Percentiles rank a stretch among this genome's conserved stretches.
Evolutionary conservation across 2,329 filamentous ascomycete genomes (phyloP).

Genomic region (Tolypocladium inflatum): DNA sequence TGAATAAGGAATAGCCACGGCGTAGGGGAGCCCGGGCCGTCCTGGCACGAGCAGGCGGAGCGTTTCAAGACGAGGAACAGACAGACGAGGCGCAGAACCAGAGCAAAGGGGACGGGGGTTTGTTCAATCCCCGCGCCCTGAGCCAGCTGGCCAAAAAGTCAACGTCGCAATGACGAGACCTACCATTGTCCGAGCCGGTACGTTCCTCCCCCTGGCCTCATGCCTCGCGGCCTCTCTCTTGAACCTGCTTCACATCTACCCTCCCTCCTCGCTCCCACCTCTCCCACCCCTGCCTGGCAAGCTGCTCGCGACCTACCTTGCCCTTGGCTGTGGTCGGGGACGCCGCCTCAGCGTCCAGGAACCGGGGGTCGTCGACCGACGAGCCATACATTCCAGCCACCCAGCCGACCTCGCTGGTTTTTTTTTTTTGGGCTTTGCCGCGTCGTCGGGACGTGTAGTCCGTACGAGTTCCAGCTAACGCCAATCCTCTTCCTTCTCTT

Average conservation of each 20-base stretch:
- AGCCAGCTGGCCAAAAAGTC: neutral
- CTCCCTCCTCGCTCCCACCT: neutral
- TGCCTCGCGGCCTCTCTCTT: constrained; percentile 9
- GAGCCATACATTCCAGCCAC: neutral
- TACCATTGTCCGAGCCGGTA: constrained; percentile 52
- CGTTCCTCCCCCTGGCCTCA: constrained; percentile 19
- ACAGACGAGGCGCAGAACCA: neutral
- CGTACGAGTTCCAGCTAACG: constrained; percentile 5
- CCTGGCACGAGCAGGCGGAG: neutral
- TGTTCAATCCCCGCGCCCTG: neutral
- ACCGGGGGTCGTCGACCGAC: neutral
- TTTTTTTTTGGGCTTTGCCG: neutral
- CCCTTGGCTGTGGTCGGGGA: neutral
- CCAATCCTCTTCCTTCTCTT: neutral
- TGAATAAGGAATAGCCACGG: neutral
- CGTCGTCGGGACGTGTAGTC: neutral
- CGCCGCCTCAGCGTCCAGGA: neutral
- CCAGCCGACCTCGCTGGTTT: neutral
- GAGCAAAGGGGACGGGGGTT: neutral
- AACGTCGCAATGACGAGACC: constrained; percentile 44
- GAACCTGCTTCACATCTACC: constrained; percentile 3
- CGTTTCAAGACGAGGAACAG: neutral
- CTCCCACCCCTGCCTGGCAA: neutral
- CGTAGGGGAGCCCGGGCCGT: neutral
- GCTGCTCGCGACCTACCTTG: neutral